phyloP scores from a whole-genome alignment of 1,284 basidiomycete species.

The Gomphus sp. region DNA sequence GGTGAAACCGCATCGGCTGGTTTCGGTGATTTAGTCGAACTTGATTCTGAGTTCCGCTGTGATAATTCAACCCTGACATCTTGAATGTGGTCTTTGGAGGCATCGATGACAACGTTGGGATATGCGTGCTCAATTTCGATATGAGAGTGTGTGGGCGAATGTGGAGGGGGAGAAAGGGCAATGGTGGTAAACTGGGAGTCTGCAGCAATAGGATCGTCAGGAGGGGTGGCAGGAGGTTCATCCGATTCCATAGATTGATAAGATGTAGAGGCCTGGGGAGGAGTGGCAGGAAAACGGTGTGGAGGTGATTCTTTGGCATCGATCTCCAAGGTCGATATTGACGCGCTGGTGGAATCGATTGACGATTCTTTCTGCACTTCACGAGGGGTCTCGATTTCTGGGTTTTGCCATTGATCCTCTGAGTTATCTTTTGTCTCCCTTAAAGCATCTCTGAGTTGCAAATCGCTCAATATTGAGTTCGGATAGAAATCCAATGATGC shows the following conservation, averaged over 20 bases:
- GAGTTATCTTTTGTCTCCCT: slow-evolving; percentile 17
- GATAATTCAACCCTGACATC: neutral
- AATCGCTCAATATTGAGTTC: slow-evolving; percentile 47
- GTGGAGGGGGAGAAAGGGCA: slow-evolving; percentile 25
- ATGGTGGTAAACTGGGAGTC: slow-evolving; percentile 31
- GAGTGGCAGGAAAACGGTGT: slow-evolving; percentile 15
- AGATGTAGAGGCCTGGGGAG: slow-evolving; percentile 18
- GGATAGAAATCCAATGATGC: slow-evolving; percentile 41
- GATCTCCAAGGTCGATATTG: slow-evolving; percentile 52
- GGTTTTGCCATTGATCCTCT: slow-evolving; percentile 20
- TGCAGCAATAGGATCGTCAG: slow-evolving; percentile 25
- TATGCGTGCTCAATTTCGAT: slow-evolving; percentile 21
- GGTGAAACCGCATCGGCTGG: neutral
- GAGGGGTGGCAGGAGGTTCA: slow-evolving; percentile 14
- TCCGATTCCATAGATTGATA: slow-evolving; percentile 15
- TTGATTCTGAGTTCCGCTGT: neutral
- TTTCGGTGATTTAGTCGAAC: neutral
- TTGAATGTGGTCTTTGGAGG: slow-evolving; percentile 23
- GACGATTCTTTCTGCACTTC: slow-evolving; percentile 14
- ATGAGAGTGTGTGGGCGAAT: slow-evolving; percentile 4
- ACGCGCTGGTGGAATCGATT: slow-evolving; percentile 33
- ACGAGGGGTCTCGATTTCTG: slow-evolving; percentile 15
- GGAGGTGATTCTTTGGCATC: slow-evolving; percentile 21
- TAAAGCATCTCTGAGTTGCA: slow-evolving; percentile 34
- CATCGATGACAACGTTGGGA: slow-evolving; percentile 39